phyloP scores from a whole-genome alignment of 2,329 filamentous ascomycete genomes.

The Coniochaeta sp. region DNA sequence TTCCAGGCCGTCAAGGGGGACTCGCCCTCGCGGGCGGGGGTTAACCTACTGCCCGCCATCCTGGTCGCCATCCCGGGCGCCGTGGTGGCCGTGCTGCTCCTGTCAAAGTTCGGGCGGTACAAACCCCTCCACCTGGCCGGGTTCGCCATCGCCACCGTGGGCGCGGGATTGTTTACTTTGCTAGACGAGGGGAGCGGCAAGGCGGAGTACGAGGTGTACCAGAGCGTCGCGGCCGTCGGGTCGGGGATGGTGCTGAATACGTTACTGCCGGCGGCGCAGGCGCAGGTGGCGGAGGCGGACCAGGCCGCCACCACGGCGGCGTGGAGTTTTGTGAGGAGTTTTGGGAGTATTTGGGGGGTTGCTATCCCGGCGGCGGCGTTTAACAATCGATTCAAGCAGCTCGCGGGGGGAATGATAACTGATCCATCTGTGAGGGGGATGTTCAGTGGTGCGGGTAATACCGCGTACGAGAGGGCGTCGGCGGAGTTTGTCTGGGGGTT shows the following conservation, averaged over 20 bases:
- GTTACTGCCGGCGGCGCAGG: slow-evolving; percentile 34
- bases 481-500: slow-evolving; percentile 12
- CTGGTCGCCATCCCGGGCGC: slow-evolving; percentile 15
- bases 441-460: slow-evolving; percentile 10
- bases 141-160: slow-evolving; percentile 1
- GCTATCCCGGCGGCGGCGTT: slow-evolving; percentile 35
- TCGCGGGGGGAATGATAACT: slow-evolving; percentile 9
- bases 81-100: slow-evolving; percentile 10
- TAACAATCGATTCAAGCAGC: slow-evolving; percentile 8
- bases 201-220: slow-evolving; percentile 30
- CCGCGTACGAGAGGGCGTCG: slow-evolving; percentile 18
- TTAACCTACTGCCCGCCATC: slow-evolving; percentile 19
- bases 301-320: slow-evolving; percentile 27
- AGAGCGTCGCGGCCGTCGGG: slow-evolving; percentile 31
- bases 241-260: slow-evolving; percentile 32
- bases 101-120: slow-evolving; percentile 14
- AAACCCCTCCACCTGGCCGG: slow-evolving; percentile 2
- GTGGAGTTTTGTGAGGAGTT: slow-evolving; percentile 34
- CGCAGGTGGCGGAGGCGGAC: slow-evolving; percentile 25
- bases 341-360: slow-evolving; percentile 39
- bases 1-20: slow-evolving; percentile 32
- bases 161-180: slow-evolving; percentile 23
- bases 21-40: slow-evolving; percentile 21
- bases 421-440: slow-evolving; percentile 1
- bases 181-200: slow-evolving; percentile 25